Conservation (phyloP, 1,284 basidiomycete species). For the Thelephora terrestris region DNA sequence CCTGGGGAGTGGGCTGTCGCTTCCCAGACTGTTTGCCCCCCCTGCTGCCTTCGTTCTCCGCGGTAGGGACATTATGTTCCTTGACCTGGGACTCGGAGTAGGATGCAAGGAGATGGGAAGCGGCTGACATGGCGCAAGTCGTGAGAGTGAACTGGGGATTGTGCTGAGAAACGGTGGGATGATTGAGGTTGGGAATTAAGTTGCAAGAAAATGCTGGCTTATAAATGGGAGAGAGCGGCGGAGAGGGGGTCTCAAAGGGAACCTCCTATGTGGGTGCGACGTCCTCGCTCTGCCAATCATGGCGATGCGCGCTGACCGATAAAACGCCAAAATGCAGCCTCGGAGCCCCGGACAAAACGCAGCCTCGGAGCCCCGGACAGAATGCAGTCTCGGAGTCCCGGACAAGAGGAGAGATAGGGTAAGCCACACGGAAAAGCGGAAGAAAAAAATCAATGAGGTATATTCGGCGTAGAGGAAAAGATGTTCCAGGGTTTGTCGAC, state of each 20-base stretch:
- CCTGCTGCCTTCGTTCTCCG: not conserved
- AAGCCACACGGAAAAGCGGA: not conserved
- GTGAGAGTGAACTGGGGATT: not conserved
- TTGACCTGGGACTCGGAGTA: not conserved
- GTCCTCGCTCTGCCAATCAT: not conserved
- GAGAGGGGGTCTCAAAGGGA: not conserved
- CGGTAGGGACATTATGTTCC: no score
- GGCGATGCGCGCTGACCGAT: not conserved
- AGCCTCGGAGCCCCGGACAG: not conserved
- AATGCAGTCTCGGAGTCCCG: not conserved
- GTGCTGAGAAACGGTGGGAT: not conserved
- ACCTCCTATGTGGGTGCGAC: not conserved
- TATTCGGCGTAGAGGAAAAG: not conserved
- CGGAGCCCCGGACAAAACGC: not conserved
- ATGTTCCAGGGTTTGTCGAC: conserved; percentile 30
- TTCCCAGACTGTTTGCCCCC: no score
- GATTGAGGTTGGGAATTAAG: not conserved
- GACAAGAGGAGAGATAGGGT: not conserved
- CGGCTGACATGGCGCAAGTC: not conserved
- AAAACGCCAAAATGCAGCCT: not conserved
- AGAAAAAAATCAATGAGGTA: not conserved
- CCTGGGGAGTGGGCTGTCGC: no score
- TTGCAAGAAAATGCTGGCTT: not conserved
- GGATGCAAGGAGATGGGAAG: not conserved
- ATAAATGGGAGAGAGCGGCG: not conserved